These are phyloP conservation scores for Conoideocrella luteorostrata DNA, from an alignment of 2,329 filamentous ascomycete genomes.

Conservation along the genomic window DNA sequence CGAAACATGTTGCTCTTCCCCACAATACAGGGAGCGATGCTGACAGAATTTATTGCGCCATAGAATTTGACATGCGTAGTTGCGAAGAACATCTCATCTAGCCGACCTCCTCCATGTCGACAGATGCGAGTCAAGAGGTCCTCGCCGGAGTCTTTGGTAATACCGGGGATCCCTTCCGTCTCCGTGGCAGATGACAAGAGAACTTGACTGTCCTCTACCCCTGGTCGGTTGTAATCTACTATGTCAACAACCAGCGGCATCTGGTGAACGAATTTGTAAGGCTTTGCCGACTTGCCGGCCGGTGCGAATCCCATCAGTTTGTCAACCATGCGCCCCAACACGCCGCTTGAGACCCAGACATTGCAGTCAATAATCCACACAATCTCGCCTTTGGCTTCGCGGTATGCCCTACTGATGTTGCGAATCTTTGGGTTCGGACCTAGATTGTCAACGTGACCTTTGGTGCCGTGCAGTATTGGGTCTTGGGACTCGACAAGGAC, in stretches of 20 bases:
- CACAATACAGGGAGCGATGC: constrained; percentile 85
- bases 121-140: constrained; percentile 23
- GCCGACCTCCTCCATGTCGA: constrained; percentile 62
- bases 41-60: constrained; percentile 88
- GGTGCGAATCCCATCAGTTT: constrained; percentile 63
- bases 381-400: constrained; percentile 80
- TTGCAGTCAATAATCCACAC: constrained; percentile 97
- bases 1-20: constrained; percentile 99
- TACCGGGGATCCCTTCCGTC: constrained; percentile 12
- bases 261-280: constrained; percentile 92
- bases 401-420: constrained; percentile 89
- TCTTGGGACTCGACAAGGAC: constrained; percentile 81
- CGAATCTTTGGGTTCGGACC: constrained; percentile 98
- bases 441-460: constrained; percentile 49
- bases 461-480: constrained; percentile 53
- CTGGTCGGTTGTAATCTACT: constrained; percentile 23
- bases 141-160: neutral
- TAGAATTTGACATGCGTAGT: constrained; percentile 97
- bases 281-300: constrained; percentile 39
- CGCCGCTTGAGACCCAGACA: constrained; percentile 78
- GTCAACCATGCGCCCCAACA: constrained; percentile 83
- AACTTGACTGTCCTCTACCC: constrained; percentile 16
- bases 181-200: constrained; percentile 29
- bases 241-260: constrained; percentile 83
- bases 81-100: constrained; percentile 93